Percentiles rank a stretch among this genome's conserved stretches.
Evolutionary conservation across 2,329 filamentous ascomycete species (phyloP).

Genomic region (Verticillium albo-atrum): DNA sequence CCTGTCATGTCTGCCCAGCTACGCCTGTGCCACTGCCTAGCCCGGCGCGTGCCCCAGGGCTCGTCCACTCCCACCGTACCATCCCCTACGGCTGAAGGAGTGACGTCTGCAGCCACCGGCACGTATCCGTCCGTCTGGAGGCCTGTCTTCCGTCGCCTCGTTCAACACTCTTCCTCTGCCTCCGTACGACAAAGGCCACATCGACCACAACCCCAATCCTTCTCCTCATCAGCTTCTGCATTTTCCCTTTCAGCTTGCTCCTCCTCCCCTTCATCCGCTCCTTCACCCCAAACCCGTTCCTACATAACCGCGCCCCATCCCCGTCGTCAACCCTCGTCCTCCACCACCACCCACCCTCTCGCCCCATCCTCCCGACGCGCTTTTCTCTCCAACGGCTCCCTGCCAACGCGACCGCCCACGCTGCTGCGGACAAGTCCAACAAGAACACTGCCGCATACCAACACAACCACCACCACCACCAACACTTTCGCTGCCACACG

Average conservation of each 20-base stretch:
- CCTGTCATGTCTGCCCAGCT: constrained; percentile 3
- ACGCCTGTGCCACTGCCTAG: neutral
- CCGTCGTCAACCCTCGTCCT: neutral
- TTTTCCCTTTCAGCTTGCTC: neutral
- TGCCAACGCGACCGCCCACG: neutral
- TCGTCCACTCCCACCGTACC: constrained; percentile 15
- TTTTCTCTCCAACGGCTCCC: neutral
- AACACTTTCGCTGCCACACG: neutral
- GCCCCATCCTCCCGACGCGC: neutral
- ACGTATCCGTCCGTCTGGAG: constrained; percentile 4
- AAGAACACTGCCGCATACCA: neutral
- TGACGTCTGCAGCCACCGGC: constrained; percentile 11
- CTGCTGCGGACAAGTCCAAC: too few relatives aligned
- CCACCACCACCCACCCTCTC: neutral
- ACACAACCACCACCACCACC: neutral
- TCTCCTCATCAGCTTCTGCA: neutral
- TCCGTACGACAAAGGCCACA: constrained; percentile 1
- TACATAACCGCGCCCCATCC: neutral
- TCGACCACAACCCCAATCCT: neutral
- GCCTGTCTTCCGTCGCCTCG: constrained; percentile 4
- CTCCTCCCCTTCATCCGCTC: neutral
- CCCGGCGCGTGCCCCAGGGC: constrained; percentile 8
- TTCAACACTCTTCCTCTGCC: neutral
- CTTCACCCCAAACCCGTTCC: neutral
- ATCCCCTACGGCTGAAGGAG: constrained; percentile 7